A percentile compares a stretch with the other conserved stretches of the same genome.
phyloP scores from a whole-genome alignment of 2,329 filamentous ascomycete species.

The Paraphaeosphaeria sporulosa region DNA sequence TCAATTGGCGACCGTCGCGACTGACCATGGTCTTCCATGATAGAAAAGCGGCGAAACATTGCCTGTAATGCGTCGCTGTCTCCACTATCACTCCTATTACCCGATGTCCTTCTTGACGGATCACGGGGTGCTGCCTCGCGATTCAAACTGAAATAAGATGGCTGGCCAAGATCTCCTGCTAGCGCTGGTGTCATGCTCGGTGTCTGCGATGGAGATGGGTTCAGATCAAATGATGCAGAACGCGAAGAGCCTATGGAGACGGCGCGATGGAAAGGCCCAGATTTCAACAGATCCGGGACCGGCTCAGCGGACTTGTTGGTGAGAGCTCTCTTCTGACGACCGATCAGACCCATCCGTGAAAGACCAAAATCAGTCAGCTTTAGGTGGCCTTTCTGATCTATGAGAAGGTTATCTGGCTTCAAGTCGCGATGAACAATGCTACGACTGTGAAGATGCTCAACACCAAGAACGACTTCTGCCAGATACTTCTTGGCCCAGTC shows the following conservation, averaged over 20 bases:
- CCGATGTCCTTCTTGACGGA: slow-evolving; percentile 72
- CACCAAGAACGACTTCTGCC: slow-evolving; percentile 93
- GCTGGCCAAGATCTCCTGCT: slow-evolving; percentile 73
- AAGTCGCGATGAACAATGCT: slow-evolving; percentile 96
- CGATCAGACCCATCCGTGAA: slow-evolving; percentile 95
- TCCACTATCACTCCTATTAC: slow-evolving; percentile 88
- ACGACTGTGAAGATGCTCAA: slow-evolving; percentile 92
- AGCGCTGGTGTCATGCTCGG: slow-evolving; percentile 86
- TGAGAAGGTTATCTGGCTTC: slow-evolving; percentile 96
- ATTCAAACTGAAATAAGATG: slow-evolving; percentile 89
- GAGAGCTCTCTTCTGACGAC: slow-evolving; percentile 91
- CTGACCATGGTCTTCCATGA: slow-evolving; percentile 54
- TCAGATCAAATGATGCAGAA: slow-evolving; percentile 90
- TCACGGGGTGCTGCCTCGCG: slow-evolving; percentile 67
- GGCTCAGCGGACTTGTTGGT: slow-evolving; percentile 72
- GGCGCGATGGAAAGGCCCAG: slow-evolving; percentile 87
- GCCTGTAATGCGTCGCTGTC: slow-evolving; percentile 84
- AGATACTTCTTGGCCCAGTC: slow-evolving; percentile 99
- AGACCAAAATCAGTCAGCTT: slow-evolving; percentile 98
- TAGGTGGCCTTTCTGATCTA: slow-evolving; percentile 94
- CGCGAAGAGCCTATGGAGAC: slow-evolving; percentile 88
- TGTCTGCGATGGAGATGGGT: slow-evolving; percentile 81
- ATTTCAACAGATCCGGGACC: slow-evolving; percentile 91
- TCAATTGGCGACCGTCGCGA: slow-evolving; percentile 70
- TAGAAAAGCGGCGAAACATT: slow-evolving; percentile 77